These are phyloP conservation scores for Annulohypoxylon bovei DNA, from an alignment of 495 filamentous ascomycete genomes.

Conservation along the genomic window DNA sequence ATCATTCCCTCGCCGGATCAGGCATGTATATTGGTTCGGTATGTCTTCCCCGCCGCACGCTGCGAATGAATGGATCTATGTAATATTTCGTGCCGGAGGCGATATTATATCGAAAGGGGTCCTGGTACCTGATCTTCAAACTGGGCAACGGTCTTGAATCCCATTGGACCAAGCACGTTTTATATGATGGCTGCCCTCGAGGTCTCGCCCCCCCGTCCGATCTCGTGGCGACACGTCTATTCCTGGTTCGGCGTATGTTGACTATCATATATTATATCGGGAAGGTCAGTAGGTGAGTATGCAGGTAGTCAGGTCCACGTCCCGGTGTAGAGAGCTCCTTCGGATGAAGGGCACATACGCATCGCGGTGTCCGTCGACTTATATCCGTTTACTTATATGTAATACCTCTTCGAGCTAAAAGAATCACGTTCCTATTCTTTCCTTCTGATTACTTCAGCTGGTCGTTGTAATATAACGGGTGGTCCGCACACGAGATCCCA, in stretches of 20 bases:
- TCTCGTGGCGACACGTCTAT: constrained; percentile 33
- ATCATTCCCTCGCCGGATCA: background rate
- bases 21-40: background rate
- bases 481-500: constrained; percentile 9
- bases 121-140: constrained; percentile 21
- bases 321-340: constrained; percentile 6
- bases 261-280: constrained; percentile 31
- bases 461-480: constrained; percentile 16
- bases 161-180: constrained; percentile 17
- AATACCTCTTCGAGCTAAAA: background rate
- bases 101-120: background rate
- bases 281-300: constrained; percentile 37
- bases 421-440: constrained; percentile 4
- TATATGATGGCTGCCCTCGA: background rate
- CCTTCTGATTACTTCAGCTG: constrained; percentile 2
- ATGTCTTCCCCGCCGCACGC: background rate
- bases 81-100: background rate
- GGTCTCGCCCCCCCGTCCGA: constrained; percentile 35
- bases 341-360: background rate
- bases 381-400: constrained; percentile 8
- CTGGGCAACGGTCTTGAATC: background rate
- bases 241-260: constrained; percentile 8
- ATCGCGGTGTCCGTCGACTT: constrained; percentile 14
- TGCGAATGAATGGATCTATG: background rate
- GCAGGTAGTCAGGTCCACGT: constrained; percentile 24